Base-by-base conservation (phyloP, 805 yeast genomes). In the Diddensiella caesifluorescens region DNA sequence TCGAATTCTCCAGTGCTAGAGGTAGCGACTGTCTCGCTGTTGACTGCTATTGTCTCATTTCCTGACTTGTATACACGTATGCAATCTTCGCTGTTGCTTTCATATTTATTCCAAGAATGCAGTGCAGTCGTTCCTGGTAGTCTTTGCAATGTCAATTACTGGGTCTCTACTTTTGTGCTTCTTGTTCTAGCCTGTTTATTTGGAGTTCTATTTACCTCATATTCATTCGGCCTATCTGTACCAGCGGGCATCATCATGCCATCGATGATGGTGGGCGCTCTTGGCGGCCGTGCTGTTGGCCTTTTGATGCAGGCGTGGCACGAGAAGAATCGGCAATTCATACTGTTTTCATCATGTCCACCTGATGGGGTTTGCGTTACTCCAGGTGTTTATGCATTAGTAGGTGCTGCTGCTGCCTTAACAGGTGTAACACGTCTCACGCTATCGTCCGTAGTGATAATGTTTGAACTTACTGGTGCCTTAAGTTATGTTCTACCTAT, bases 201-300 rank as follows among this genome's bases (percentile, higher is more conserved):
- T 39, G 87, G 83, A 1, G 70, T 79, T 38, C 41, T 79, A 0
- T 63, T 83, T n/a, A 67, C 86, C 0, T 71, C 85, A 0, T 79
- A 80, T 50, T 69, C 90, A 0, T 83, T 76, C 59, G 88, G 94
- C 1, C 67, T 79, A 1, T 67, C 72, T 21, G 65, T 87, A 10
- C 98, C 98, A 0, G 95, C 97, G n/a, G 98, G 98, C 12, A 86
- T 90, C 4, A 83, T 92, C 63, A 95, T 92, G 41, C 98, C 98
- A 2, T 84, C 95, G 1, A 86, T 92, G 95, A 89, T 95, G 0
- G 83, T 88, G 1, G 98, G 98, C 18, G 97, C 97, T 0, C 77
- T 95, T 0, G 83, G 86, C 62, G 98, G 98, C 5, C 71, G 97
- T 39, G 82, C 89, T 0, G 54, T 92, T 9, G 97, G 98, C 3